Evolutionary conservation across 225 moss, liverwort and hornwort genomes (phyloP).

Genomic region (Ulota crispa): DNA sequence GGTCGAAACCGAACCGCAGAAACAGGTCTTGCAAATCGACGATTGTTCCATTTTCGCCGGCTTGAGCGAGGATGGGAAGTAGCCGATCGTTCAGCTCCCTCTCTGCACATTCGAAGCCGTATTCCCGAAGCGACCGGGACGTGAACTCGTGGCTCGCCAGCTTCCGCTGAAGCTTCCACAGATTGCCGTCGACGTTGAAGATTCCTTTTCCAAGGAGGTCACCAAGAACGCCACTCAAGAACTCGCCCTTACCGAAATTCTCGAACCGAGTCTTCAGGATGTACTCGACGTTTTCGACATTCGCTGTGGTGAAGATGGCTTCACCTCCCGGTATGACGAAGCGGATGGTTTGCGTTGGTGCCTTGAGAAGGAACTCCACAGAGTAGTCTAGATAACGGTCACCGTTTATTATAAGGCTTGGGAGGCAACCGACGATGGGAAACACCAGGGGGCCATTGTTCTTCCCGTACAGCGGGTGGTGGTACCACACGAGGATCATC

Average conservation of each 20-base stretch:
- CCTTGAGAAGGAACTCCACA: conserved; percentile 16
- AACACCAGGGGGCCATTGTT: conserved; percentile 26
- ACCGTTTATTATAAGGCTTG: background rate
- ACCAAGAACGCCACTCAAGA: background rate
- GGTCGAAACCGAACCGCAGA: conserved; percentile 51
- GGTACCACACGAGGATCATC: conserved; percentile 37
- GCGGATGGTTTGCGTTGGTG: conserved; percentile 39
- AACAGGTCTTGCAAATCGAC: conserved; percentile 62
- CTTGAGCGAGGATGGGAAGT: conserved; percentile 42
- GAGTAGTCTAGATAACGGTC: conserved; percentile 26
- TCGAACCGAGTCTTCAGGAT: conserved; percentile 56
- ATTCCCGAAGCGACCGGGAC: conserved; percentile 35
- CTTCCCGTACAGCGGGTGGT: conserved; percentile 48
- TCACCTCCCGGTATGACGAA: conserved; percentile 28
- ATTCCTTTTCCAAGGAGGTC: conserved; percentile 50
- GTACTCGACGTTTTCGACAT: conserved; percentile 37
- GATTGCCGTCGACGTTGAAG: conserved; percentile 46
- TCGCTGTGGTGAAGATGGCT: conserved; percentile 22
- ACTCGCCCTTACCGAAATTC: conserved; percentile 43
- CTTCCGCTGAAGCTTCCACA: conserved; percentile 56
- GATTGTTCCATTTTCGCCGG: background rate
- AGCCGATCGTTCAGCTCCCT: conserved; percentile 48
- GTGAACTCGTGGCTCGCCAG: conserved; percentile 54
- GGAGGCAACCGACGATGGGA: conserved; percentile 39
- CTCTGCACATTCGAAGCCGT: conserved; percentile 31